Evolutionary conservation across 495 filamentous ascomycete genomes (phyloP).

Genomic region (Darksidea phi): DNA sequence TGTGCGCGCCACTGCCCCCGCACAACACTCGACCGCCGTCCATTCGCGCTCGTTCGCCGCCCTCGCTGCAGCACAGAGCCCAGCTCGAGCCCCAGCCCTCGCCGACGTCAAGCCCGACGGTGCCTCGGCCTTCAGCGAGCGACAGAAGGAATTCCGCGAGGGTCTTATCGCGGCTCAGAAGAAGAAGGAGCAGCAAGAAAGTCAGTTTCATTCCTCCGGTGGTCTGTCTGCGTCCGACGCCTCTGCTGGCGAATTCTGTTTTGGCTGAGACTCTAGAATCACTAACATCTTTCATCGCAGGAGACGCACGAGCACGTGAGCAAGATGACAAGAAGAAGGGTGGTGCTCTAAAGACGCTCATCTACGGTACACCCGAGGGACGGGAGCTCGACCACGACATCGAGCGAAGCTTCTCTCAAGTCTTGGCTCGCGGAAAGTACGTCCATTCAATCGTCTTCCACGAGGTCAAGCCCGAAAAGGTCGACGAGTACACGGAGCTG

Average conservation of each 20-base stretch:
- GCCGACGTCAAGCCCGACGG: constrained; percentile 75
- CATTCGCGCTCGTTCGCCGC: constrained; percentile 30
- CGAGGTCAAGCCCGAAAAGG: constrained; percentile 90
- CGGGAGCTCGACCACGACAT: constrained; percentile 90
- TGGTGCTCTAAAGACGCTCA: constrained; percentile 64
- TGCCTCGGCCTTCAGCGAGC: constrained; percentile 69
- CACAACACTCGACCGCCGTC: constrained; percentile 8
- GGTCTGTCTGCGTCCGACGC: constrained; percentile 48
- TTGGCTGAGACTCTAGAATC: constrained; percentile 37
- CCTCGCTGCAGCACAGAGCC: constrained; percentile 24
- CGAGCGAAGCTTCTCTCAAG: constrained; percentile 89
- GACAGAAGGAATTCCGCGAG: constrained; percentile 83
- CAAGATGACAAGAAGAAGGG: constrained; percentile 52
- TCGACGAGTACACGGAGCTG: constrained; percentile 89
- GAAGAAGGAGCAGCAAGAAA: constrained; percentile 76
- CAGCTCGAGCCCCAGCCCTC: constrained; percentile 67
- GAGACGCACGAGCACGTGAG: constrained; percentile 47
- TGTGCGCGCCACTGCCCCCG: constrained; percentile 25
- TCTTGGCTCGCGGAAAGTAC: constrained; percentile 94
- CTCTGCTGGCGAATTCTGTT: constrained; percentile 9
- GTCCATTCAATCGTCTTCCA: constrained; percentile 98
- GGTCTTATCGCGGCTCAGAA: constrained; percentile 71
- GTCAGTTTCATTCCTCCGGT: constrained; percentile 60
- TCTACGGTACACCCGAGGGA: constrained; percentile 95
- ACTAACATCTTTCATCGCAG: constrained; percentile 39